Base-by-base conservation (phyloP, 257 asterid species). In the Misopates orontium region DNA sequence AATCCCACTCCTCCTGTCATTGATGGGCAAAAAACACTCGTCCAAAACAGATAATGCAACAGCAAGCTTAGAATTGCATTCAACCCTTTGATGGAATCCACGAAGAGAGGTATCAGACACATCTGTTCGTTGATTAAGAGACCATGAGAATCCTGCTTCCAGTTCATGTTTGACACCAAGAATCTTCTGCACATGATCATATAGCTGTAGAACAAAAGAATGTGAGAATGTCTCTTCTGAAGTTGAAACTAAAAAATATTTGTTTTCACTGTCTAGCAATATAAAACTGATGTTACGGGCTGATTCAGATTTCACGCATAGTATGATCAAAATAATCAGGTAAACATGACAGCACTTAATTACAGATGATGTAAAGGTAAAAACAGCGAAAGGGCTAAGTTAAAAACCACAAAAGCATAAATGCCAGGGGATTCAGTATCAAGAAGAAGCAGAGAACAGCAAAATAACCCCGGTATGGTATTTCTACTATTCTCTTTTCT, bases 31-130 rank as follows among this genome's bases (percentile, higher is more conserved):
- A 81, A 94, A 88, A 78, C 99, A 94, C 76, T 94, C 99, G 68
- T 94, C 89, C 95, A 94, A 83, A 18, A 90, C 87, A 54, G 93
- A 80, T 59, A 82, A 74, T 10, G 97, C 95, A 65, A 94, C 95
- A 68, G 96, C 97, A 68, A 94, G 84, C 82, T 94, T 94, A 36
- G 99, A 87, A 77, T 90, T 94, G 89, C 97, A 79, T 80, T 94
- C 99, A 71, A 88, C 96, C 70, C 90, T 80, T 76, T 78, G 84
- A 63, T 94, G 75, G 73, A 81, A 88, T 32, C 78, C 78, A 70
- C 83, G 85, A 66, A 73, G 79, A 4, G 89, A 71, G 50, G 84
- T 56, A 75, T 91, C 96, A 66, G 86, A 80, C 19, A 83, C 70
- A 61, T 86, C 86, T 51, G 89, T 72, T 64, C 96, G 77, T 73